Conservation (phyloP, 2,329 filamentous ascomycete genomes). For the Metarhizium sp. region DNA sequence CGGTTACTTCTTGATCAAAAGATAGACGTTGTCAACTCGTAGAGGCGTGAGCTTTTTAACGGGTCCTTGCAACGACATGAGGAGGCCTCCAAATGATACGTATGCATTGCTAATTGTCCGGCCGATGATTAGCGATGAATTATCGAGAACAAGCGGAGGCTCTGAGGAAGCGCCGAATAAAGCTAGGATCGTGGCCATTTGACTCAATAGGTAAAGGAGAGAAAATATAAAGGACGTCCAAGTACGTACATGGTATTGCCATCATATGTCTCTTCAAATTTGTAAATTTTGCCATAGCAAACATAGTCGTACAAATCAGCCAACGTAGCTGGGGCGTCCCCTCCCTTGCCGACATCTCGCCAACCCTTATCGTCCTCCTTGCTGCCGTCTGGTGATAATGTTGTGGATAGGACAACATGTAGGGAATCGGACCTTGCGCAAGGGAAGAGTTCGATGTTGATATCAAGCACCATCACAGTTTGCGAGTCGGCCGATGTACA, state of each 20-base stretch:
- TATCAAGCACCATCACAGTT: conserved; percentile 75
- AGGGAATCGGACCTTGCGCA: conserved; percentile 65
- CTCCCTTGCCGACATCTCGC: conserved; percentile 58
- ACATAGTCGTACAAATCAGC: conserved; percentile 84
- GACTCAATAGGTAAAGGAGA: too few relatives aligned
- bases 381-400: conserved; percentile 74
- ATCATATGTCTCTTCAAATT: conserved; percentile 71
- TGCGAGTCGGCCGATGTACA: conserved; percentile 67
- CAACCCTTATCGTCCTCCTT: conserved; percentile 72
- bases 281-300: conserved; percentile 80
- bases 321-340: conserved; percentile 46
- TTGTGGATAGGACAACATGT: conserved; percentile 74
- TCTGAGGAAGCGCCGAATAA: not conserved
- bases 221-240: not conserved
- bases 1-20: conserved; percentile 73
- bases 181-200: not conserved
- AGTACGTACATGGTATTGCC: conserved; percentile 66
- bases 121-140: conserved; percentile 1
- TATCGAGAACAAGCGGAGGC: not conserved
- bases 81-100: conserved; percentile 83
- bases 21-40: conserved; percentile 87
- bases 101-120: conserved; percentile 66
- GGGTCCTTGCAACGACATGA: conserved; percentile 86
- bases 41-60: conserved; percentile 92
- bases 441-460: conserved; percentile 90